Conservation (phyloP, 495 filamentous ascomycete species). For the Daldinia loculata region DNA sequence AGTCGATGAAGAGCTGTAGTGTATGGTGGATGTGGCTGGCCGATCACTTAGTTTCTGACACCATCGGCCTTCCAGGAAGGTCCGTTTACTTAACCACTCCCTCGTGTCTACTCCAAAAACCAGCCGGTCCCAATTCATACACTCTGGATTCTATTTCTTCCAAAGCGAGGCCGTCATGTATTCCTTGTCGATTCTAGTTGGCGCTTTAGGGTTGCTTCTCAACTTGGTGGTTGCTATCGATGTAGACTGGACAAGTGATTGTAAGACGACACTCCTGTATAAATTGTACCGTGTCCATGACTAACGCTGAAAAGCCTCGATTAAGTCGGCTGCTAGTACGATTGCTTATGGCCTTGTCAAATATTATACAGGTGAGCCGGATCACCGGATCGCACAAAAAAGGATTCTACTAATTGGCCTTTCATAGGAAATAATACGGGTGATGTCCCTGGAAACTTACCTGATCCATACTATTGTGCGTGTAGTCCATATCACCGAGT, state of each 20-base stretch:
- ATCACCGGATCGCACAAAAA: background rate
- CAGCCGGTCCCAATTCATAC: background rate
- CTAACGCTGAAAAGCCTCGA: slow-evolving; percentile 26
- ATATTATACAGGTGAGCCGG: slow-evolving; percentile 64
- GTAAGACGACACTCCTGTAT: slow-evolving; percentile 17
- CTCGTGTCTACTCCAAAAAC: slow-evolving; percentile 12
- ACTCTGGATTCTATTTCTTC: background rate
- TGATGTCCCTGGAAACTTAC: slow-evolving; percentile 53
- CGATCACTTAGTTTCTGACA: slow-evolving; percentile 16
- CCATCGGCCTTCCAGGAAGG: slow-evolving; percentile 17
- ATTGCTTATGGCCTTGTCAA: slow-evolving; percentile 39
- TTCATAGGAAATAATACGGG: slow-evolving; percentile 67
- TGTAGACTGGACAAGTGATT: slow-evolving; percentile 35
- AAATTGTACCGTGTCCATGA: background rate
- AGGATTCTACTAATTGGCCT: background rate
- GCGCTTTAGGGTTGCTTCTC: slow-evolving; percentile 19
- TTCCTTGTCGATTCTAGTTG: slow-evolving; percentile 16
- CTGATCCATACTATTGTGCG: slow-evolving; percentile 56
- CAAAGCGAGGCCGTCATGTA: slow-evolving; percentile 15
- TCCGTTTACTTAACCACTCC: slow-evolving; percentile 14
- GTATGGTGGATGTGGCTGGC: slow-evolving; percentile 2
- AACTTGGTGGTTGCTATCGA: slow-evolving; percentile 30
- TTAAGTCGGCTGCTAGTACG: slow-evolving; percentile 36
- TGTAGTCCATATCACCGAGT: background rate
- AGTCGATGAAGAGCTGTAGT: slow-evolving; percentile 11